Base-by-base conservation (phyloP, 1,284 basidiomycete species). In the Jaminaea rosea region DNA sequence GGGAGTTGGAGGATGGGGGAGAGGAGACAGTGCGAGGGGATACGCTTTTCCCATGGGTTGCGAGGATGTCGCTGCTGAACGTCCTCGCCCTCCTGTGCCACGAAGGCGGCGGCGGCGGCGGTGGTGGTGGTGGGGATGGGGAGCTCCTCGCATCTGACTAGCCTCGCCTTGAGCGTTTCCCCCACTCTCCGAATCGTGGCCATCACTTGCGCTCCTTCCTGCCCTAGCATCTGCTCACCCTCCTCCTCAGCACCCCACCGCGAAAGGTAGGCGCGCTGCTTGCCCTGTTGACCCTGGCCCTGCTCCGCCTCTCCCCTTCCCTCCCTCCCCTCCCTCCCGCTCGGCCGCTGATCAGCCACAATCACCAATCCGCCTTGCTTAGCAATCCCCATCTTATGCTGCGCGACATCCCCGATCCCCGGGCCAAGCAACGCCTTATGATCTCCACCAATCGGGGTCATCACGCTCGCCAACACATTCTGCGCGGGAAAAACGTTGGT, bases 361-460 rank as follows among this genome's bases (percentile, higher is more conserved):
- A 96, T 78, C 54, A 93, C 84, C 0, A 88, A 45, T 0, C 80
- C 83, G 1, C 80, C 81, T 1, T 67, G 63, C 47, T 88, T 81
- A 11, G 84, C 82, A 50, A 98, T 96, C 1, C 83, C 83, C 0
- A 86, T 84, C 73, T 98, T 98, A 69, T 94, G 86, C 32, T 74
- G 75, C 0, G 91, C 81, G 56, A 98, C 97, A 24, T 80, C 81
- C 4, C 77, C 78, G 5, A 91, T 76, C 0, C 87, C 86, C 50
- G 80, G 74, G 0, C 93, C 94, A 3, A 99, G 79, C 67, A 94
- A 88, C 5, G 82, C 81, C 60, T 93, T 88, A 75, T 98, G 93
- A 75, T 98, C 94, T 34, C 94, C 77, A 68, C 89, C 91, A 29
- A 98, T 87, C 1, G 84, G 78, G 0, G 89, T 88, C 28, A 98